Evolutionary conservation across 2,329 filamentous ascomycete genomes (phyloP).

Genomic region (Grosmannia serpens): DNA sequence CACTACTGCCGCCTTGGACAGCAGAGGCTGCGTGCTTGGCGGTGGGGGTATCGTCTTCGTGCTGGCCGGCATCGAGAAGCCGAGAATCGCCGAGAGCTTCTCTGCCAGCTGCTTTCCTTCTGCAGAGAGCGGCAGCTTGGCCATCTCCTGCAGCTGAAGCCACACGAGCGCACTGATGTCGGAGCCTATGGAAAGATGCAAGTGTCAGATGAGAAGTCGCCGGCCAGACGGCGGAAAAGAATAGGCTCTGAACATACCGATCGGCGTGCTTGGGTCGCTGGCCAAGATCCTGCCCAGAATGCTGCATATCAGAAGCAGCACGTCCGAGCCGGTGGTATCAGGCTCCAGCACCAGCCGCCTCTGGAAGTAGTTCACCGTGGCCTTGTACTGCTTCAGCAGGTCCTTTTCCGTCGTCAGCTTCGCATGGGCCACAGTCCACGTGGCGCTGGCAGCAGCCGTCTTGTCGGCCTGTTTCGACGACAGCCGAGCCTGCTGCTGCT

Average conservation of each 20-base stretch:
- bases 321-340: constrained; percentile 19
- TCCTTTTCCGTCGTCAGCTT: constrained; percentile 34
- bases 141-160: constrained; percentile 10
- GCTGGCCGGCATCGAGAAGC: too few relatives aligned
- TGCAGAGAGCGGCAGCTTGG: constrained; percentile 5
- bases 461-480: constrained; percentile 21
- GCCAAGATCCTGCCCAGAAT: constrained; percentile 15
- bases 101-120: neutral
- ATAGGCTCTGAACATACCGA: too few relatives aligned
- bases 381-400: constrained; percentile 32
- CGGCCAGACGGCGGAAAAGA: too few relatives aligned
- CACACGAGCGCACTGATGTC: constrained; percentile 13
- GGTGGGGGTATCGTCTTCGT: too few relatives aligned
- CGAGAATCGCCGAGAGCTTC: neutral
- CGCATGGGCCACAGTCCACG: constrained; percentile 31
- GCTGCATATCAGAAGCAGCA: constrained; percentile 24
- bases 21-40: neutral
- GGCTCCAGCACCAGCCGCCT: constrained; percentile 24
- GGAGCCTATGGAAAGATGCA: too few relatives aligned
- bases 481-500: constrained; percentile 22
- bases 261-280: neutral
- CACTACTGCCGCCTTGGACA: neutral
- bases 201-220: too few relatives aligned
- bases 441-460: constrained; percentile 14
- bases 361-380: constrained; percentile 34